Evolutionary conservation across 768 basidiomycete genomes (phyloP).

Genomic region (Kwoniella sp.): DNA sequence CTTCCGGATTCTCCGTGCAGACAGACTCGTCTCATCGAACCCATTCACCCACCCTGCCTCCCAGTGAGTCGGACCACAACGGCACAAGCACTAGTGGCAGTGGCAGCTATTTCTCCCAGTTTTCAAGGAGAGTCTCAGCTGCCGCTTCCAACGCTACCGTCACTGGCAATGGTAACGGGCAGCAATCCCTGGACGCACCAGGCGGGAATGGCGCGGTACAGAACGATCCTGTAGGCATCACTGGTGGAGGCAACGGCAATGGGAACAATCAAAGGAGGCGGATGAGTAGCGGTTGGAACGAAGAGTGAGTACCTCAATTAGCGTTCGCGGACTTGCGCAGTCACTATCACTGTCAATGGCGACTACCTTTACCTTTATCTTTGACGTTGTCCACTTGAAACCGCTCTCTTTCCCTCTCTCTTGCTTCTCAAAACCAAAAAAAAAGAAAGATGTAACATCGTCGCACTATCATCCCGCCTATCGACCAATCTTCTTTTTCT

Average conservation of each 20-base stretch:
- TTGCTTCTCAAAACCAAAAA: not conserved
- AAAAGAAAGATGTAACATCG: not conserved
- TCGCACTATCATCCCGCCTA: not conserved
- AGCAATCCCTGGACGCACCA: slow-evolving; percentile 13
- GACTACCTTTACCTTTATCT: not conserved
- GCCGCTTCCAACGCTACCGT: not conserved
- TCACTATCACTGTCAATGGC: too few species aligned
- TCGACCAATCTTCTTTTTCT: not conserved
- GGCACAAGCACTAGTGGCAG: not conserved
- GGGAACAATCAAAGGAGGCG: slow-evolving; percentile 1
- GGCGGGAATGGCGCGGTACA: slow-evolving; percentile 12
- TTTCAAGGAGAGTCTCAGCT: slow-evolving; percentile 14
- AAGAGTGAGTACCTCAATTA: slow-evolving; percentile 15
- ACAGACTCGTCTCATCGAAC: not conserved
- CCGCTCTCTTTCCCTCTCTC: not conserved
- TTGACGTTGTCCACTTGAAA: not conserved
- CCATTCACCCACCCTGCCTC: not conserved
- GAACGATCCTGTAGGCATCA: slow-evolving; percentile 10
- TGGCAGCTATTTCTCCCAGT: slow-evolving; percentile 22
- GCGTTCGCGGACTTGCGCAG: too few species aligned
- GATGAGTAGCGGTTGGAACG: slow-evolving; percentile 11
- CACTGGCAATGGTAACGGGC: not conserved
- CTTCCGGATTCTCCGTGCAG: slow-evolving; percentile 29
- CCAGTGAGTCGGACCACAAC: not conserved
- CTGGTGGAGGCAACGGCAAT: not conserved